phyloP scores from a whole-genome alignment of 176 grass and related monocot genomes.

The Poa pratensis region DNA sequence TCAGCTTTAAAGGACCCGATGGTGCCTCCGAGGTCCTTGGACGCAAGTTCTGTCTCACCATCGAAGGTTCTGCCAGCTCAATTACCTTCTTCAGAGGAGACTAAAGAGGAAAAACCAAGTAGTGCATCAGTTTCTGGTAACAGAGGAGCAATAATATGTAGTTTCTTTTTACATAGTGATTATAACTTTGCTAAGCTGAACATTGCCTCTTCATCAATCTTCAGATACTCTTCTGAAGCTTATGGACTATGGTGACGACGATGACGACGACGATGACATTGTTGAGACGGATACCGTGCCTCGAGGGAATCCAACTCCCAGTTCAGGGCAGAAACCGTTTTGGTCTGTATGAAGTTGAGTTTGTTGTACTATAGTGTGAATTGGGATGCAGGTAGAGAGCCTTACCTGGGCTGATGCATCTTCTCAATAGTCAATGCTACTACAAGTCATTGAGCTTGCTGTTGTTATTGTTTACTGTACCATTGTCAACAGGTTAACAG shows the following conservation, averaged over 20 bases:
- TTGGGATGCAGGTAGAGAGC: constrained; percentile 9
- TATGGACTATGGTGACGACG: constrained; percentile 86
- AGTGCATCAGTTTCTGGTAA: constrained; percentile 61
- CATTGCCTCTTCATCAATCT: constrained; percentile 1
- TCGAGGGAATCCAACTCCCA: constrained; percentile 34
- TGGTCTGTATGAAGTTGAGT: constrained; percentile 53
- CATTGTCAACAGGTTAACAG: not conserved
- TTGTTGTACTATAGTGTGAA: constrained; percentile 18
- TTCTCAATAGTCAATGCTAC: not conserved
- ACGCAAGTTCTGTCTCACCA: constrained; percentile 27
- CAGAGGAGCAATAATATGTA: not conserved
- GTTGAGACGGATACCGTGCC: constrained; percentile 24
- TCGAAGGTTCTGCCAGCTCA: constrained; percentile 33
- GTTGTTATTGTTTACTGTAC: not conserved
- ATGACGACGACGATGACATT: constrained; percentile 27
- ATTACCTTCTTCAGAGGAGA: constrained; percentile 28
- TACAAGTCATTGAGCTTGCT: not conserved
- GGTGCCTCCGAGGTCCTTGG: constrained; percentile 16
- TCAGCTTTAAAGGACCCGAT: constrained; percentile 43
- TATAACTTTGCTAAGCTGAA: constrained; percentile 1
- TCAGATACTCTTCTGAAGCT: constrained; percentile 85
- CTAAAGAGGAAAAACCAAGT: constrained; percentile 41
- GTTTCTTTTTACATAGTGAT: not conserved
- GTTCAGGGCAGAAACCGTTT: constrained; percentile 60
- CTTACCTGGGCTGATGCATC: constrained; percentile 2